Evolutionary conservation across 2,329 filamentous ascomycete species (phyloP), one percentile per base, ranked within the genome.

Genomic region (Sporothrix mexicana): DNA sequence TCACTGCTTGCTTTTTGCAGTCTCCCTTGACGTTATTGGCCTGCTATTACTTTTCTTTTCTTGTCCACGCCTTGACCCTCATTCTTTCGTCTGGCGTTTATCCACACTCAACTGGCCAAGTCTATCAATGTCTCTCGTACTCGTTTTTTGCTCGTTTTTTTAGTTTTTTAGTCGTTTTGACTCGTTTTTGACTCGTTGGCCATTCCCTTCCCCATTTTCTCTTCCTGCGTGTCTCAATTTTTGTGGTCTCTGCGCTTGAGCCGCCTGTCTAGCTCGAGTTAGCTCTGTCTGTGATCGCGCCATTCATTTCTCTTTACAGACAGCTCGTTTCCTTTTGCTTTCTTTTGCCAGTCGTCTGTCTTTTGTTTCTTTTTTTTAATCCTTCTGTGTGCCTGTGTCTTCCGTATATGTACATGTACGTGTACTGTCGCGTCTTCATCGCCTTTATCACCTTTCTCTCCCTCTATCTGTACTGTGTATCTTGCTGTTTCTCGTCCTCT

Each of bases 401-500:
- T 36, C 30, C 30, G 30, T n/a, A n/a, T n/a, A n/a, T n/a, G n/a
- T n/a, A n/a, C n/a, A n/a, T n/a, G n/a, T n/a, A n/a, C n/a, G n/a
- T 36, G 30, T 36, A 36, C 7, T 36, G 10, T 64, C 61, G 36
- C 36, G 61, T 47, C 41, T 47, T 8, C 2, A 7, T 17, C 47
- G n/a, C n/a, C n/a, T n/a, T n/a, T n/a, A n/a, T n/a, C n/a, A n/a
- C 47, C 6, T 51, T 51, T 51, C 47, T 62, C 41, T 45, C 3
- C 2, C 15, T 30, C 17, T 62, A n/a, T n/a, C n/a, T n/a, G n/a
- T n/a, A n/a, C n/a, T n/a, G n/a, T n/a, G n/a, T n/a, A n/a, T n/a
- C n/a, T n/a, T n/a, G n/a, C n/a, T n/a, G n/a, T n/a, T n/a, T n/a
- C 30, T 62, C 36, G 57, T 43, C 30, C 57, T 62, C 57, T 62